Evolutionary conservation across 1,284 basidiomycete genomes (phyloP).

Genomic region (Golubevia pallescens): DNA sequence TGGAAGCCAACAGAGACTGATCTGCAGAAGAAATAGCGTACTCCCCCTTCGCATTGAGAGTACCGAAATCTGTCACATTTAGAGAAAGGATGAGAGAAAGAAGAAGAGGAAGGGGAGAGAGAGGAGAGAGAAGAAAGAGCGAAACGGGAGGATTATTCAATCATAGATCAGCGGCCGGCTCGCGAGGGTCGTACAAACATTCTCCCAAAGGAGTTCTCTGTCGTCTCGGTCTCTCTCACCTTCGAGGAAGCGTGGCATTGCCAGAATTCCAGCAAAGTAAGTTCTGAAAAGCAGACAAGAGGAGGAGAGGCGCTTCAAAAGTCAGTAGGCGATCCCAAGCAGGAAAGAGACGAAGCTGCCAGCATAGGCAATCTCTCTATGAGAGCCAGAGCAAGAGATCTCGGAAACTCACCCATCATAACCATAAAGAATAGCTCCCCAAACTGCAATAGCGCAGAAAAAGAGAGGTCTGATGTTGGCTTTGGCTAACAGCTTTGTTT

Average conservation of each 20-base stretch:
- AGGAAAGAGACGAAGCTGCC: not conserved
- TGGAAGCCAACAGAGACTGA: slow-evolving; percentile 60
- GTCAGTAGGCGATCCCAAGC: slow-evolving; percentile 14
- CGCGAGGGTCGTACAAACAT: not conserved
- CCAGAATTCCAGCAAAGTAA: slow-evolving; percentile 65
- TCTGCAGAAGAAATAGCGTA: slow-evolving; percentile 43
- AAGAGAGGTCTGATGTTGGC: slow-evolving; percentile 55
- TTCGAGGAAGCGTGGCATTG: slow-evolving; percentile 50
- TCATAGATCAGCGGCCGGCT: not conserved
- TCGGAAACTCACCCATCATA: slow-evolving; percentile 28
- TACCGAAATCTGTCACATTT: slow-evolving; percentile 48
- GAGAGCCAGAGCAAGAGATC: not conserved
- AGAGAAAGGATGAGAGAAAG: slow-evolving; percentile 18
- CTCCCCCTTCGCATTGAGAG: slow-evolving; percentile 23
- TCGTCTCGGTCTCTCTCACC: no score
- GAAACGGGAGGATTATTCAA: not conserved
- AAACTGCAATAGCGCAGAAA: slow-evolving; percentile 57
- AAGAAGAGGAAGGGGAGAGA: not conserved
- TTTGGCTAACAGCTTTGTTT: slow-evolving; percentile 44
- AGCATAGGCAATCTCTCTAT: no score
- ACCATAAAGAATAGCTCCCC: slow-evolving; percentile 65
- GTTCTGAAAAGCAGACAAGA: slow-evolving; percentile 36
- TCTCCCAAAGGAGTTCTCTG: not conserved
- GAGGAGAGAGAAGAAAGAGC: not conserved
- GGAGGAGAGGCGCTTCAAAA: not conserved